Evolutionary conservation across 2,329 filamentous ascomycete species (phyloP).

Genomic region (Aaosphaeria pasadenensis): DNA sequence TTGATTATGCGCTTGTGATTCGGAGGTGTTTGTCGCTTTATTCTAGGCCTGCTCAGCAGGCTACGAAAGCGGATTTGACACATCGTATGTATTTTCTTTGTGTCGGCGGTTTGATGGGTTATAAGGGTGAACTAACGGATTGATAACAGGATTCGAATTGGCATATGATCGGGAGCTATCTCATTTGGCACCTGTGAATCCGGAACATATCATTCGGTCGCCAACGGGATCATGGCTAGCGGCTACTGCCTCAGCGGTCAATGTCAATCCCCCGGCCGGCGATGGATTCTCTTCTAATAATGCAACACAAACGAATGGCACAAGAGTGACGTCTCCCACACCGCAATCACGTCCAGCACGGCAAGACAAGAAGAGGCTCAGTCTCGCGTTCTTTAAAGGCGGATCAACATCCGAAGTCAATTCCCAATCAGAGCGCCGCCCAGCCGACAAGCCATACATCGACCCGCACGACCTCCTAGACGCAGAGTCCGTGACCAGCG

Average conservation of each 20-base stretch:
- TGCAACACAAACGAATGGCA: conserved; percentile 18
- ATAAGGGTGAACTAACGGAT: conserved; percentile 11
- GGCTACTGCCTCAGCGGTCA: conserved; percentile 19
- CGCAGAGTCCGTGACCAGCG: conserved; percentile 15
- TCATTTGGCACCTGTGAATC: conserved; percentile 35
- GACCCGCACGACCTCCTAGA: conserved; percentile 16
- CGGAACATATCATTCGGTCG: conserved; percentile 25
- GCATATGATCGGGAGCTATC: conserved; percentile 44
- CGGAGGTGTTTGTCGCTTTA: conserved; percentile 76
- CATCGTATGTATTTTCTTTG: conserved; percentile 54
- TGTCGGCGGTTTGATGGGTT: not conserved
- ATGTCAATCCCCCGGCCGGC: conserved; percentile 15
- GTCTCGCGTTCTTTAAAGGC: conserved; percentile 39
- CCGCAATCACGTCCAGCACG: conserved; percentile 18
- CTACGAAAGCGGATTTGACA: conserved; percentile 59
- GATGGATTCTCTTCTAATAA: conserved; percentile 9
- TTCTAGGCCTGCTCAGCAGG: conserved; percentile 60
- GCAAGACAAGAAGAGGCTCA: conserved; percentile 39
- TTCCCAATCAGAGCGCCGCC: conserved; percentile 12
- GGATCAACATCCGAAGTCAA: conserved; percentile 19
- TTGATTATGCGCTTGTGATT: conserved; percentile 86
- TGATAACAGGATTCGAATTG: conserved; percentile 42
- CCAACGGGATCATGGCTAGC: conserved; percentile 34
- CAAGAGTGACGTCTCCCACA: conserved; percentile 16
- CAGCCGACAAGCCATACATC: conserved; percentile 10